Percentiles rank a stretch among this genome's conserved stretches.
These are phyloP conservation scores for Sugiyamaella lignohabitans DNA, from an alignment of 805 yeast species.

Conservation along the genomic window DNA sequence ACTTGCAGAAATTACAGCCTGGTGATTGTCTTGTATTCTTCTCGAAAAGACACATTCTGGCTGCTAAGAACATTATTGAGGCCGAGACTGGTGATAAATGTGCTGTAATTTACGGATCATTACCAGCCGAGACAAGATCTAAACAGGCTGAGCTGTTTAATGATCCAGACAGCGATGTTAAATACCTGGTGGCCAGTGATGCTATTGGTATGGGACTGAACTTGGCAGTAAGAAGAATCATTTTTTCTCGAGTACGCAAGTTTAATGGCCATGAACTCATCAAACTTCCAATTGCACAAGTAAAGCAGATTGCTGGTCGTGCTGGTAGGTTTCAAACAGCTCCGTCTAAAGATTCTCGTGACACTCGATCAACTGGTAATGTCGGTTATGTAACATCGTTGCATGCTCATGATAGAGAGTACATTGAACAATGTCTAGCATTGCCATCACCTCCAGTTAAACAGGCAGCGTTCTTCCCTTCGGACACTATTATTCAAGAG, in stretches of 20 bases:
- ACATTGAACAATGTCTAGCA: constrained; percentile 43
- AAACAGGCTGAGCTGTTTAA: constrained; percentile 79
- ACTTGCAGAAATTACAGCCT: constrained; percentile 34
- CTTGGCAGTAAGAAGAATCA: constrained; percentile 70
- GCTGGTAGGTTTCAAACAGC: constrained; percentile 73
- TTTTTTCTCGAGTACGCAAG: constrained; percentile 63
- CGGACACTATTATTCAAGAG: constrained; percentile 59
- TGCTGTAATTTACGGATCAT: constrained; percentile 88
- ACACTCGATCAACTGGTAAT: constrained; percentile 4
- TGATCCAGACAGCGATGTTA: constrained; percentile 55
- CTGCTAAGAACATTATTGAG: constrained; percentile 65
- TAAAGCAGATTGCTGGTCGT: constrained; percentile 92
- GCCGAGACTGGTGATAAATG: constrained; percentile 52
- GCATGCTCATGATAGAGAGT: constrained; percentile 37
- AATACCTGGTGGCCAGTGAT: constrained; percentile 88
- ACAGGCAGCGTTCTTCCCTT: constrained; percentile 76
- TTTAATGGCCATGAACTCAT: constrained; percentile 55
- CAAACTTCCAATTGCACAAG: constrained; percentile 53
- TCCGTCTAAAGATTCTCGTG: constrained; percentile 10
- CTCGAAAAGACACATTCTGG: constrained; percentile 65
- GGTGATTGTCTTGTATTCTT: constrained; percentile 94
- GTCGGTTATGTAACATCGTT: constrained; percentile 54
- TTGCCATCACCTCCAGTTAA: constrained; percentile 46
- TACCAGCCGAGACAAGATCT: constrained; percentile 91
- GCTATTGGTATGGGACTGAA: constrained; percentile 98